Percentiles rank a stretch among this genome's conserved stretches.
Conservation (phyloP, 2,329 filamentous ascomycete genomes). For the Fusarium equiseti region DNA sequence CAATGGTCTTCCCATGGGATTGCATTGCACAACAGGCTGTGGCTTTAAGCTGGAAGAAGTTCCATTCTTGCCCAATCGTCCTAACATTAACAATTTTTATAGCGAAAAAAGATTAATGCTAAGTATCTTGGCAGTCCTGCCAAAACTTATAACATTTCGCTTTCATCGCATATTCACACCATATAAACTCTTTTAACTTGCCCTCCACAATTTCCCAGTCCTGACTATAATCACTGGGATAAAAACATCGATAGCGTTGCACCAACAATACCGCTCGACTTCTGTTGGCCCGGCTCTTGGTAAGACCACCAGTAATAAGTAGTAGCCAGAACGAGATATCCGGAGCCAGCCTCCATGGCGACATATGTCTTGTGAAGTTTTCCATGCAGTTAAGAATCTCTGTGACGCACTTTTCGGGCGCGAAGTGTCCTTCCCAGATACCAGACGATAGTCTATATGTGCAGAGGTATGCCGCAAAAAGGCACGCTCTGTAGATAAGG, state of each 20-base stretch:
- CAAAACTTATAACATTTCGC: neutral
- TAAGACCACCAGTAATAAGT: neutral
- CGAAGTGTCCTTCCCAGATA: constrained; percentile 2
- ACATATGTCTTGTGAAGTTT: neutral
- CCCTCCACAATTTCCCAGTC: constrained; percentile 4
- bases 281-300: neutral
- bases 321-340: constrained; percentile 3
- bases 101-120: neutral
- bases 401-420: neutral
- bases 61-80: neutral
- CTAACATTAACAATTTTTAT: neutral
- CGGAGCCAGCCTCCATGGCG: constrained; percentile 1
- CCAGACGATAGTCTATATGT: constrained; percentile 16
- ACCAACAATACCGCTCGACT: neutral
- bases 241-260: constrained; percentile 1
- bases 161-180: neutral
- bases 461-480: constrained; percentile 18
- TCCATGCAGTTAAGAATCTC: neutral
- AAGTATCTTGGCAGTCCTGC: neutral
- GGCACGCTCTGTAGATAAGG: constrained; percentile 6
- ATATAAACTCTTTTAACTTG: neutral
- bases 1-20: rapidly evolving
- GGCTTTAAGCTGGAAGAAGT: neutral
- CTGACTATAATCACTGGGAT: neutral
- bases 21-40: rapidly evolving